A percentile compares a stretch with the other conserved stretches of the same genome.
Conservation (phyloP, 495 filamentous ascomycete genomes). For the Coniosporium apollinis region DNA sequence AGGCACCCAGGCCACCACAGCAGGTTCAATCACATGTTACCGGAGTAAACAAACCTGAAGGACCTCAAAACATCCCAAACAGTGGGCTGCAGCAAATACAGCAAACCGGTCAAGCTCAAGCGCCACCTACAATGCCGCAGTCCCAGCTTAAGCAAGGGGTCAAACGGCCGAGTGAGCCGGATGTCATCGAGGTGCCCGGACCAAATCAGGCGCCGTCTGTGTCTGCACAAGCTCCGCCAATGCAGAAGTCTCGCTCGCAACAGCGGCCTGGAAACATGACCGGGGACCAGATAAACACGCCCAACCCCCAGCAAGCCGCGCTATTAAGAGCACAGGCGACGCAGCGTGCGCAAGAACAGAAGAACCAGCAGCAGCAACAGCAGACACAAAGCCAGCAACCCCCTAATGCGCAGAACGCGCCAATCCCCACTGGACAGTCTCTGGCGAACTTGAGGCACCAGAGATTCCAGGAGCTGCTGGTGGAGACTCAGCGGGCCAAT, state of each 20-base stretch:
- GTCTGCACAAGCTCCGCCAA: slow-evolving; percentile 21
- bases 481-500: slow-evolving; percentile 5
- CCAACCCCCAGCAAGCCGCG: slow-evolving; percentile 1
- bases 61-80: slow-evolving; percentile 8
- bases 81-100: slow-evolving; percentile 14
- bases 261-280: slow-evolving; percentile 22
- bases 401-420: not conserved
- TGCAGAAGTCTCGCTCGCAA: slow-evolving; percentile 21
- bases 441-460: slow-evolving; percentile 1
- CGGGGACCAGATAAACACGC: slow-evolving; percentile 30
- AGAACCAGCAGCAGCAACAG: not conserved
- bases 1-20: slow-evolving; percentile 14
- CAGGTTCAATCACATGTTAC: slow-evolving; percentile 12
- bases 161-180: slow-evolving; percentile 48
- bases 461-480: slow-evolving; percentile 5
- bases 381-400: slow-evolving; percentile 2
- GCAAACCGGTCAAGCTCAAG: slow-evolving; percentile 5
- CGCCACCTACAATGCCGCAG: slow-evolving; percentile 2
- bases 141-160: slow-evolving; percentile 20
- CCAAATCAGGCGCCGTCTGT: slow-evolving; percentile 13
- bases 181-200: slow-evolving; percentile 38
- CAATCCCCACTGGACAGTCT: not conserved
- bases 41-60: slow-evolving; percentile 5
- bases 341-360: not conserved
- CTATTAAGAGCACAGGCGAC: slow-evolving; percentile 1